phyloP scores from a whole-genome alignment of 2,329 filamentous ascomycete species.

The Ceratocystis smalleyi region DNA sequence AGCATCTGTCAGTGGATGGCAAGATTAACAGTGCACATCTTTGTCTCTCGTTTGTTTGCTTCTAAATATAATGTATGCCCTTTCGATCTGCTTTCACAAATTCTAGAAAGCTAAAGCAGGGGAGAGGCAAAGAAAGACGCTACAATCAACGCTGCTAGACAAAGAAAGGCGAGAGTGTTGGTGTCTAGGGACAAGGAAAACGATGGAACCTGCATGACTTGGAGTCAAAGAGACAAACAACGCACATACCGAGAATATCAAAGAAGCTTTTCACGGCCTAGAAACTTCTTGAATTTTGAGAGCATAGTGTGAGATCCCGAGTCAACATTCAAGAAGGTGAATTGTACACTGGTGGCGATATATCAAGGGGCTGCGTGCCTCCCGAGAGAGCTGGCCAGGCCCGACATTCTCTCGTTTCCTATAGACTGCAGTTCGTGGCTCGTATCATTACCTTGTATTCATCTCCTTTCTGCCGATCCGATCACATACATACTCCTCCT shows the following conservation, averaged over 20 bases:
- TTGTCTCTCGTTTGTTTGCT: background rate
- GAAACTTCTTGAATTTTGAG: background rate
- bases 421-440: background rate
- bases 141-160: background rate
- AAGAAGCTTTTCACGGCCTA: background rate
- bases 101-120: background rate
- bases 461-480: background rate
- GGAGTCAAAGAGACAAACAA: background rate
- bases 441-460: background rate
- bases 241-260: background rate
- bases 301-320: background rate
- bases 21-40: background rate
- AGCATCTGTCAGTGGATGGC: background rate
- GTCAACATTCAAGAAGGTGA: too few relatives aligned
- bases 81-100: background rate
- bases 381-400: background rate
- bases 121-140: constrained; percentile 1
- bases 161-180: background rate
- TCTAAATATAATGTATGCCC: background rate
- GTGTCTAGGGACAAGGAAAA: background rate
- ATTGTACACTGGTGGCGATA: background rate
- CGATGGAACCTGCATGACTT: background rate
- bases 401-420: background rate
- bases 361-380: background rate
- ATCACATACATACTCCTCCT: too few relatives aligned